Evolutionary conservation across 2,329 filamentous ascomycete genomes (phyloP), one percentile per base, ranked within the genome.

Genomic region (Talaromyces albobiverticillius): DNA sequence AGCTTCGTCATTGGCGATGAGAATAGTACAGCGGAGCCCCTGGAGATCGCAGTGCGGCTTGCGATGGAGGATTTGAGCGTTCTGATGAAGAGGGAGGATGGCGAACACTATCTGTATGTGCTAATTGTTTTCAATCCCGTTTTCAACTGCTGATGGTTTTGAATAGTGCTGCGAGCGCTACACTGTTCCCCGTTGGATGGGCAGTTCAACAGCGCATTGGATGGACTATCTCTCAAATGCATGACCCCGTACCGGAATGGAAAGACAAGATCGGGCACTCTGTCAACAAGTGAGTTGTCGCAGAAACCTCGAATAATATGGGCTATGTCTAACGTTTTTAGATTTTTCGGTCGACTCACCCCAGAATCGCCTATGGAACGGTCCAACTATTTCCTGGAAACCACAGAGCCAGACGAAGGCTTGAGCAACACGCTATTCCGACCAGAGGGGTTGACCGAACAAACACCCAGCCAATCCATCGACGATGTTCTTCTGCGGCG

Each of bases 111-210:
- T 51, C 61, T 82, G 76, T 73, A 66, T 62, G 71, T 64, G n/a
- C 20, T 7, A 10, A 20, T 25, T 29, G 2, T 26, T 16, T 16
- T 25, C 22, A 26, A 25, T 51, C 36, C 13, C 8, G 9, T 31
- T 25, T 26, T 43, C 16, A 40, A 23, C 32, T 14, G 22, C 53
- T 58, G 29, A 55, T 14, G 47, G 23, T 34, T 34, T 2, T 25
- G 34, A 18, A 16, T 53, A 79, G 76, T 25, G 70, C 73, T 51
- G 79, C 79, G 22, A 78, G 76, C 43, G 79, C 79, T 4, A 81
- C 76, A 13, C 66, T 81, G 4, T 81, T 81, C 58, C 79, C 79
- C 1, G 75, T 78, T 0, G 79, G 79, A 7, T 82, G 78, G 77
- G 73, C 72, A 20, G 69, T 81, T 11, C 64, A 73, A 36, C 68